Evolutionary conservation across 257 asterid genomes (phyloP).

Genomic region (Nyctanthes arbortristis): DNA sequence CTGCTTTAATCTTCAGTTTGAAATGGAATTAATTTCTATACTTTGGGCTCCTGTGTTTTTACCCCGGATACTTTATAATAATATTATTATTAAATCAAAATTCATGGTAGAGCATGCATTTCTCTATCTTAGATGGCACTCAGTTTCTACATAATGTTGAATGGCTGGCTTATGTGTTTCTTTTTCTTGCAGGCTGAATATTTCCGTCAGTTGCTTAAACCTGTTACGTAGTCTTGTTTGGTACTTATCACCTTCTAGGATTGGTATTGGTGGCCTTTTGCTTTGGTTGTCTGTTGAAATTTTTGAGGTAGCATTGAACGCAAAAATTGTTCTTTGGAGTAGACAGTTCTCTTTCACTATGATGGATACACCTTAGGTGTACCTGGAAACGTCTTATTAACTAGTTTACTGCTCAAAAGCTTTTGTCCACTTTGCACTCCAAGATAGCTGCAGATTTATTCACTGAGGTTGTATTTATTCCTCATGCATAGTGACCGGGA

Average conservation of each 20-base stretch:
- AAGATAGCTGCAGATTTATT: constrained; percentile 19
- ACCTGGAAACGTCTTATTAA: constrained; percentile 18
- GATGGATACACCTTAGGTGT: constrained; percentile 41
- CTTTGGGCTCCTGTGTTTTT: background rate
- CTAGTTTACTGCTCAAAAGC: constrained; percentile 17
- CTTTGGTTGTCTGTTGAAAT: constrained; percentile 14
- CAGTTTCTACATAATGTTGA: background rate
- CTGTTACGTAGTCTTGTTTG: constrained; percentile 74
- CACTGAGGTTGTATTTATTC: constrained; percentile 13
- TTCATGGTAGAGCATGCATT: background rate
- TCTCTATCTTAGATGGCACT: background rate
- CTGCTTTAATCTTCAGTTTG: background rate
- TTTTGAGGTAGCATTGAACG: constrained; percentile 16
- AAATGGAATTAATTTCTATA: background rate
- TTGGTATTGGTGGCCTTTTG: constrained; percentile 20
- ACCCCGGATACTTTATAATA: background rate
- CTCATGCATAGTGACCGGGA: constrained; percentile 59
- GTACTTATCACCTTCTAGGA: constrained; percentile 9
- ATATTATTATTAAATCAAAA: too few relatives aligned
- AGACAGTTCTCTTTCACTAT: constrained; percentile 17
- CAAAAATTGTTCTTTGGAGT: constrained; percentile 5
- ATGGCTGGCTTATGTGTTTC: constrained; percentile 4
- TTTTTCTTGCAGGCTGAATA: constrained; percentile 73
- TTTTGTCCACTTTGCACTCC: constrained; percentile 6
- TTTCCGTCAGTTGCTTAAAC: constrained; percentile 93